A percentile compares a stretch with the other conserved stretches of the same genome.
Conservation (phyloP, 2,329 filamentous ascomycete genomes). For the Fusarium anguioides region DNA sequence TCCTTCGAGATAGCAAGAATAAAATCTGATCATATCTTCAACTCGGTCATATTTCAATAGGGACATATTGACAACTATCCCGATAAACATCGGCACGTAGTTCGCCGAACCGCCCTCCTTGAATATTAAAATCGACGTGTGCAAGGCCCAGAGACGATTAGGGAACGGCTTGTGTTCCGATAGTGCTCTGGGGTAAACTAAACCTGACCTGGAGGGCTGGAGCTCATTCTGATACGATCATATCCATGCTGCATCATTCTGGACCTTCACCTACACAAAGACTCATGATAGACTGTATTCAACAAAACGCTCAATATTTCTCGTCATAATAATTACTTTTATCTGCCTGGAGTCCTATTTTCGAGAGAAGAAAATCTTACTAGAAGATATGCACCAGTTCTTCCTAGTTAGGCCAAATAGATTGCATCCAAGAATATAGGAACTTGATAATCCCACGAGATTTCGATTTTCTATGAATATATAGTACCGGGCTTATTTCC, state of each 20-base stretch:
- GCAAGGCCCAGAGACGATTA: neutral
- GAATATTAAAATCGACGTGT: neutral
- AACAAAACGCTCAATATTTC: too few relatives aligned
- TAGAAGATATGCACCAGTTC: too few relatives aligned
- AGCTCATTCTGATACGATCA: neutral
- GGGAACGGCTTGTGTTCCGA: neutral
- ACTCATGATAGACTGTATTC: fast-evolving
- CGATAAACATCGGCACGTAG: neutral
- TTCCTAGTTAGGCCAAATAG: too few relatives aligned
- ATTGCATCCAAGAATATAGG: too few relatives aligned
- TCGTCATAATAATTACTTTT: fast-evolving
- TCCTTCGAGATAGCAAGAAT: neutral
- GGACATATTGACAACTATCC: too few relatives aligned
- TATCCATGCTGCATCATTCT: neutral
- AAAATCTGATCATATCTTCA: neutral
- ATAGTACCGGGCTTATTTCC: too few relatives aligned
- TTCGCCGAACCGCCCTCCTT: neutral
- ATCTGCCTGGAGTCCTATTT: too few relatives aligned
- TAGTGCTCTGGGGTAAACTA: neutral
- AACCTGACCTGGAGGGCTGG: neutral
- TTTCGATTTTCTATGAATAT: too few relatives aligned
- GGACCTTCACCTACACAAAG: neutral
- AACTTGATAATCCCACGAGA: too few relatives aligned
- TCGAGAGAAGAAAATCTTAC: too few relatives aligned
- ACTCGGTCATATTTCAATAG: neutral